phyloP scores from a whole-genome alignment of 495 filamentous ascomycete genomes.

The Recurvomyces mirabilis region DNA sequence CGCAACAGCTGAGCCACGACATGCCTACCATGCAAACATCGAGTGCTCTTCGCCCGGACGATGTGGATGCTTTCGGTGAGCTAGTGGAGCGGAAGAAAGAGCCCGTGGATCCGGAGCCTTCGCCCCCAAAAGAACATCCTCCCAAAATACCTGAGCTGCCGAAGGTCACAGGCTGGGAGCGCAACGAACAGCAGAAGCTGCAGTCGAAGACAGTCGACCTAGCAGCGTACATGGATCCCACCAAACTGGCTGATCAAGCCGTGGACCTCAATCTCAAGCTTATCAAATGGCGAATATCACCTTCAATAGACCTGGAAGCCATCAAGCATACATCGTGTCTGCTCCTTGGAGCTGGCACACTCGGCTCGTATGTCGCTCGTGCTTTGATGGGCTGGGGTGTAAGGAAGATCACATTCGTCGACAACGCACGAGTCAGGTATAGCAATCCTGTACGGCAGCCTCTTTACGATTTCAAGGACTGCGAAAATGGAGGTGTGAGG shows the following conservation, averaged over 20 bases:
- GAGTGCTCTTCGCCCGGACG: conserved; percentile 7
- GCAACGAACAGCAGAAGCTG: conserved; percentile 63
- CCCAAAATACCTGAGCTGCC: conserved; percentile 46
- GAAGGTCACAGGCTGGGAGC: conserved; percentile 91
- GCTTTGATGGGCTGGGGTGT: conserved; percentile 94
- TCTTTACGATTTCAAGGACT: conserved; percentile 81
- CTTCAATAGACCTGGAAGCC: conserved; percentile 70
- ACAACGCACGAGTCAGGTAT: conserved; percentile 87
- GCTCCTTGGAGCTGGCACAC: conserved; percentile 85
- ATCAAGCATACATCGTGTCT: conserved; percentile 89
- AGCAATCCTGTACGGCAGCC: conserved; percentile 97
- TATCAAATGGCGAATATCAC: conserved; percentile 96
- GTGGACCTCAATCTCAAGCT: conserved; percentile 95
- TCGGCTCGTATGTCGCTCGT: conserved; percentile 85
- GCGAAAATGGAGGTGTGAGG: conserved; percentile 68
- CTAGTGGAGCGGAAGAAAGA: conserved; percentile 11
- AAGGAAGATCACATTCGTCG: conserved; percentile 90
- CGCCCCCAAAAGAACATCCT: conserved; percentile 3
- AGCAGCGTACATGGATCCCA: conserved; percentile 83
- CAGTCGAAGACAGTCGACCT: conserved; percentile 66
- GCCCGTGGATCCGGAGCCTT: conserved; percentile 18
- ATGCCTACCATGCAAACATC: conserved; percentile 7
- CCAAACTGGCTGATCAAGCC: conserved; percentile 78
- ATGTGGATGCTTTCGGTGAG: conserved; percentile 17
- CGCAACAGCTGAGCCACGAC: conserved; percentile 20